Evolutionary conservation across 441 rosid genomes (phyloP), one percentile per base, ranked within the genome.

Genomic region (Pelargonium myrrhifolium): DNA sequence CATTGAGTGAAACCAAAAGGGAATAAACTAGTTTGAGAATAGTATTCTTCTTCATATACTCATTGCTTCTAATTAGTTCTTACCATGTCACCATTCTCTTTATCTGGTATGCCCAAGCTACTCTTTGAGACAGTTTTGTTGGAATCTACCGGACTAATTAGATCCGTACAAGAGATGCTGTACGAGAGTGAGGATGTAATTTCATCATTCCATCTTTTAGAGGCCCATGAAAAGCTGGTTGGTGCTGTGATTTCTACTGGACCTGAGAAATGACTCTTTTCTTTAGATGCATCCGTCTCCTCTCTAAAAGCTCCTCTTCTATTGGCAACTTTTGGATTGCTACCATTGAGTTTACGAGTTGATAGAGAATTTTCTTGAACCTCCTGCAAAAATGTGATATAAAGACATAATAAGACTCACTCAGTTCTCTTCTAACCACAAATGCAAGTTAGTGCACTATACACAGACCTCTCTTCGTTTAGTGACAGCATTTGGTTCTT

Each of bases 171-270:
- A 17, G 85, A 85, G 56, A 72, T 87, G 56, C 77, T 78, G 71
- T 71, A 80, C 1, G 96, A 88, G 66, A 89, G 55, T 28, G 87
- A 75, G 8, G 93, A 77, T 49, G 58, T 55, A 47, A 73, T 66
- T 63, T 87, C 87, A 35, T 86, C 90, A 72, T 82, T 80, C 56
- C 68, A 83, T 73, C 75, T 85, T 80, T 84, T 88, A 1, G 82
- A 31, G 37, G 59, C 88, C 96, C 96, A 89, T 24, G 96, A 83
- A 51, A 88, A 89, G 65, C 93, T 87, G 28, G 86, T 85, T 56
- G 97, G 81, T 65, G 81, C 89, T 9, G 84, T 15, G 26, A 82
- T 74, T 70, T 79, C 90, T n/a, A 81, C 82, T 40, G 89, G 87
- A 9, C 77, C 84, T n/a, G 80, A 77, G 76, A 77, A 79, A 51